These are phyloP conservation scores for Calophaca sinica DNA, from an alignment of 306 rosid species.

Conservation along the genomic window DNA sequence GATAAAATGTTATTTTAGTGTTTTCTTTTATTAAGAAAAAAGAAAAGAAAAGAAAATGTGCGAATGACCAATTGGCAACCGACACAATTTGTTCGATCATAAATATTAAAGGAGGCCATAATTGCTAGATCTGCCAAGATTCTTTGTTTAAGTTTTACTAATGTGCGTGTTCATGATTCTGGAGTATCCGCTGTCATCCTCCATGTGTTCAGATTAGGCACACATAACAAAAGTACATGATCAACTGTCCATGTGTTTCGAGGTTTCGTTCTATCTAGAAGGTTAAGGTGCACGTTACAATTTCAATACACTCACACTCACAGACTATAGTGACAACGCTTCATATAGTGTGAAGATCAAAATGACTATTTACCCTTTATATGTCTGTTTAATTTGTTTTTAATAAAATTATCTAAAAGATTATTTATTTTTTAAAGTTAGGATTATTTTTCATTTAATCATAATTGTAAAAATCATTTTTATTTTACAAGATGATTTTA, in stretches of 20 bases:
- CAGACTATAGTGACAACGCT: too few species aligned
- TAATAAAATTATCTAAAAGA: too few species aligned
- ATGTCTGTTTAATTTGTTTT: too few species aligned
- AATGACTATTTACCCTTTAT: too few species aligned
- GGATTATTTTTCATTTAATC: too few species aligned
- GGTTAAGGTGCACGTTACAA: neutral
- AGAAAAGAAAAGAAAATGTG: neutral
- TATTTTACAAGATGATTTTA: too few species aligned
- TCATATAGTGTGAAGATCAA: too few species aligned
- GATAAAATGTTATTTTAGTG: too few species aligned
- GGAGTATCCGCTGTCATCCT: constrained; percentile 25
- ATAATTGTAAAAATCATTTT: too few species aligned
- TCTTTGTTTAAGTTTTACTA: constrained; percentile 35
- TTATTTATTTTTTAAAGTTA: too few species aligned
- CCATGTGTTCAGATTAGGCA: constrained; percentile 41
- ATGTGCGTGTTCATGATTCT: constrained; percentile 47
- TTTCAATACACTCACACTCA: too few species aligned
- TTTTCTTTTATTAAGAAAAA: neutral
- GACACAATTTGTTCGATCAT: constrained; percentile 16
- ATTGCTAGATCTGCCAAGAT: constrained; percentile 40
- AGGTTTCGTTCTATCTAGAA: neutral
- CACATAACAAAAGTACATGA: neutral
- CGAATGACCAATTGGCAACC: constrained; percentile 20
- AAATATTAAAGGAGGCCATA: constrained; percentile 17
- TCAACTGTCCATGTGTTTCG: constrained; percentile 16